Percentiles rank a stretch among this genome's conserved stretches.
These are phyloP conservation scores for Cytospora mali DNA, from an alignment of 2,329 filamentous ascomycete species.

Conservation along the genomic window DNA sequence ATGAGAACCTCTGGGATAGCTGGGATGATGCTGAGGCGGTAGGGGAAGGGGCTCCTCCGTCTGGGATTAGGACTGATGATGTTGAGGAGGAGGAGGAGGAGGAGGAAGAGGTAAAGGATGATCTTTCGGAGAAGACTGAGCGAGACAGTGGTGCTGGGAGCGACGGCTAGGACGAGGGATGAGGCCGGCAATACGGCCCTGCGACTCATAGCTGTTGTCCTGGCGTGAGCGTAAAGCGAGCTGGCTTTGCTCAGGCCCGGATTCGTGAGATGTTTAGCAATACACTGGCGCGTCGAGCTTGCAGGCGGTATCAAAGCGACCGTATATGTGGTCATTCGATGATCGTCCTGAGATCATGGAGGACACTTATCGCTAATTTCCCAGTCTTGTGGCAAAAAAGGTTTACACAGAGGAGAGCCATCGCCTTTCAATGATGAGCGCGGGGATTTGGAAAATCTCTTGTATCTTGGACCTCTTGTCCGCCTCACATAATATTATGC, in stretches of 20 bases:
- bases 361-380: neutral
- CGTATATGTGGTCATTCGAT: neutral
- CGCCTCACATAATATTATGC: neutral
- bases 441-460: neutral
- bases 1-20: conserved; percentile 5
- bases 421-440: too few species aligned
- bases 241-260: neutral
- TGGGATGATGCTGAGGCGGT: neutral
- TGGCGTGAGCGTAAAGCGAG: neutral
- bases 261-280: too few species aligned
- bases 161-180: neutral
- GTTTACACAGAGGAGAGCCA: neutral
- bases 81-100: neutral
- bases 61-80: neutral
- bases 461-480: neutral
- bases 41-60: neutral
- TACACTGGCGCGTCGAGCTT: too few species aligned
- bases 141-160: conserved; percentile 6
- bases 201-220: neutral
- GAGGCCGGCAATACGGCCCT: neutral
- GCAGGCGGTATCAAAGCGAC: too few species aligned
- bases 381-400: neutral
- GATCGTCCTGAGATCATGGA: neutral
- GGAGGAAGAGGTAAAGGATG: neutral
- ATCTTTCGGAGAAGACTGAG: conserved; percentile 17